Percentiles rank a stretch among this genome's conserved stretches.
Conservation (phyloP, 345 rosid species). For the Melastoma malabathricum region DNA sequence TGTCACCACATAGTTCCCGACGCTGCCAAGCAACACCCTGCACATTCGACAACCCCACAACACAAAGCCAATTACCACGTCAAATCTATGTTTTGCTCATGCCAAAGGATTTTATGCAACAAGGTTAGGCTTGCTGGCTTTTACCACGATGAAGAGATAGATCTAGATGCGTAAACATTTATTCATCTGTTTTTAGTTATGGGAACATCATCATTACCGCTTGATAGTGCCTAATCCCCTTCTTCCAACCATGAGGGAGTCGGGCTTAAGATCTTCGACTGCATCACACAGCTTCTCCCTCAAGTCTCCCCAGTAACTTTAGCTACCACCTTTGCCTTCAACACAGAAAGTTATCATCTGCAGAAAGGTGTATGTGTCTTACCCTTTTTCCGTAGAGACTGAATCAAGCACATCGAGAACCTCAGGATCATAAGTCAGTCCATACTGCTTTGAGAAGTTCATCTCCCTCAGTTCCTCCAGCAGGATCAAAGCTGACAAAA, state of each 20-base stretch:
- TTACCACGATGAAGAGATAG: not conserved
- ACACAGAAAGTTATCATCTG: not conserved
- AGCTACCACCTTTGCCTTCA: slow-evolving; percentile 36
- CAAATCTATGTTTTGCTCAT: too few relatives aligned
- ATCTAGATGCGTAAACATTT: not conserved
- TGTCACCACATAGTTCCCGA: slow-evolving; percentile 57
- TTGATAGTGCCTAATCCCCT: slow-evolving; percentile 39
- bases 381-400: slow-evolving; percentile 26
- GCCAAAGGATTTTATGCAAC: too few relatives aligned
- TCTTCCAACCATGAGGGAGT: slow-evolving; percentile 39
- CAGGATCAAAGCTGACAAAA: slow-evolving; percentile 32
- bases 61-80: too few relatives aligned
- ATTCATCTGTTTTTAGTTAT: too few relatives aligned
- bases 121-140: too few relatives aligned
- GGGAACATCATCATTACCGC: slow-evolving; percentile 13
- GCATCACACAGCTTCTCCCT: slow-evolving; percentile 41
- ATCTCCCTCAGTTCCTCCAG: slow-evolving; percentile 31
- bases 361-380: not conserved
- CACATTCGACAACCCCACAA: not conserved
- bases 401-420: slow-evolving; percentile 27
- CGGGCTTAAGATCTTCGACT: slow-evolving; percentile 34
- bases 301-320: slow-evolving; percentile 56
- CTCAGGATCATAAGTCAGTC: slow-evolving; percentile 23
- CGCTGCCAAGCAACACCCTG: slow-evolving; percentile 75
- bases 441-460: slow-evolving; percentile 34